Base-by-base conservation (phyloP, 805 yeast genomes). In the Nakazawaea sp. region DNA sequence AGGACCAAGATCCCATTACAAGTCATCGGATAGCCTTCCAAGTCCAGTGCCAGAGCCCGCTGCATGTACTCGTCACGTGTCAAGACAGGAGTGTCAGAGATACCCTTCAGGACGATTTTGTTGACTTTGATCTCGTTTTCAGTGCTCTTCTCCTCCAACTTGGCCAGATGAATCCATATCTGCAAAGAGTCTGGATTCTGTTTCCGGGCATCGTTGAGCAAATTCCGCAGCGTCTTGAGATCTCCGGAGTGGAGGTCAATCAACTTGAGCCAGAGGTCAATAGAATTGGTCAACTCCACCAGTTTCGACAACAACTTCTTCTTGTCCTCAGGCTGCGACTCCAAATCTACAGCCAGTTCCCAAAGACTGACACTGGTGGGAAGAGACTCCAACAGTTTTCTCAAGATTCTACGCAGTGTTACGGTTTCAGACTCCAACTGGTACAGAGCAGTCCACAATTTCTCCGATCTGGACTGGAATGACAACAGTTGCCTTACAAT, bases 371-470 rank as follows among this genome's bases (percentile, higher is more conserved):
- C 72, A 38, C 68, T 69, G 2, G 52, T 50, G 0, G 95, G 92
- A 4, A 81, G 50, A 18, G 61, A 64, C 42, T 80, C 88, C 11
- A 90, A 56, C 0, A 87, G 95, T 46, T 77, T 81, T 61, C 81
- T 77, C 16, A 85, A 55, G 0, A 86, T 67, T 40, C 75, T 61
- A 34, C 70, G 70, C 43, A 77, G 74, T 2, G 80, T 64, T 2
- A 63, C 47, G 0, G 39, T 40, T 27, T 81, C 88, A 2, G 59
- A 59, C 49, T 90, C 96, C 18, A 85, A 56, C 2, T 75, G 78
- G 26, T 65, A 52, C 0, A 95, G 94, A 42, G 71, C 72, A 3
- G 74, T 43, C 97, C 98, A 92, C 10, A 90, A 61, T 27, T 62
- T 61, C 23, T 75, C 66, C 2, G 88, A 77, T 24, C 56, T 59